A percentile compares a stretch with the other conserved stretches of the same genome.
These are phyloP conservation scores for Mycena haematopus DNA, from an alignment of 768 basidiomycete species.

Conservation along the genomic window DNA sequence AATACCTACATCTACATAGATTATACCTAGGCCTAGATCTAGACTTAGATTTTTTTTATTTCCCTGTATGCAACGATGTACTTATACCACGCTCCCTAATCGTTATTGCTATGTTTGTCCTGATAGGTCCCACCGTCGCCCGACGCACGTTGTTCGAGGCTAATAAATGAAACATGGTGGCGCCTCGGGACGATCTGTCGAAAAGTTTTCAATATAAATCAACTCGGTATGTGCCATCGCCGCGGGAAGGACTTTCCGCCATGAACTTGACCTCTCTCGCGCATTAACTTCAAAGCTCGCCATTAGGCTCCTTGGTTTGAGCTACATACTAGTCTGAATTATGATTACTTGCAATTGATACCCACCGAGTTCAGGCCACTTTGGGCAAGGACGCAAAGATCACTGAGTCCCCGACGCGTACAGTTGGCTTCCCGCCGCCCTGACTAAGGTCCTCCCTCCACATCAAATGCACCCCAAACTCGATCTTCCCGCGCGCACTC, in stretches of 20 bases:
- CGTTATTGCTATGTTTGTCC: no score
- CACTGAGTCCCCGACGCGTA: slow-evolving; percentile 22
- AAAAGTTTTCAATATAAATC: no score
- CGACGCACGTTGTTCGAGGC: background rate
- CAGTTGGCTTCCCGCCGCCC: slow-evolving; percentile 3
- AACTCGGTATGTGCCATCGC: no score
- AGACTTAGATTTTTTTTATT: slow-evolving; percentile 16
- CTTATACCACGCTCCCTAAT: slow-evolving; percentile 8
- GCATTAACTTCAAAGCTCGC: no score
- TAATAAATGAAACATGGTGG: no score
- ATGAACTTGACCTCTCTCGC: no score
- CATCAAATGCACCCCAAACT: slow-evolving; percentile 31
- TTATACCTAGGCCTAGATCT: slow-evolving; percentile 9
- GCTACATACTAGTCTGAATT: no score
- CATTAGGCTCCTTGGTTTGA: no score
- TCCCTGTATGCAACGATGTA: slow-evolving; percentile 15
- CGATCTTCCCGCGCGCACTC: slow-evolving; percentile 25
- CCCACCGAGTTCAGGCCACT: background rate
- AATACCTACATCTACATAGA: slow-evolving; percentile 1
- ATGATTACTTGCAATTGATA: background rate
- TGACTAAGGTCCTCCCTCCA: slow-evolving; percentile 28
- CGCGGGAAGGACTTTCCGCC: no score
- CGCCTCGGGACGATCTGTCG: no score
- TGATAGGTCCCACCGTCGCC: background rate
- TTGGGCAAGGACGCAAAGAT: slow-evolving; percentile 18